Evolutionary conservation across 2,329 filamentous ascomycete species (phyloP).

Genomic region (Trichoderma simmonsii): DNA sequence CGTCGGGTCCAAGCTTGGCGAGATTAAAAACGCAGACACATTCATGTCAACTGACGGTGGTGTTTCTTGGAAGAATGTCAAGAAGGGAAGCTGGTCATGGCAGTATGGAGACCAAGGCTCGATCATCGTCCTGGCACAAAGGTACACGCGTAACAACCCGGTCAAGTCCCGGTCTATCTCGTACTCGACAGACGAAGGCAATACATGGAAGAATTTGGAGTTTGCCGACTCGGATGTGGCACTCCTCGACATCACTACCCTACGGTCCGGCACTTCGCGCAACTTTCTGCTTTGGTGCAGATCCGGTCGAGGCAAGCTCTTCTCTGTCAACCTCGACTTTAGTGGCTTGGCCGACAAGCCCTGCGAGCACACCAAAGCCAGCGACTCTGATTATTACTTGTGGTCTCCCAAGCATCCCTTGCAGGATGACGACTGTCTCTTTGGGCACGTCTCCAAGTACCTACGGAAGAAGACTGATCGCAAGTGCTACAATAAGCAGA

Average conservation of each 20-base stretch:
- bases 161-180: constrained; percentile 66
- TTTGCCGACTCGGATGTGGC: constrained; percentile 71
- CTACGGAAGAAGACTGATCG: constrained; percentile 80
- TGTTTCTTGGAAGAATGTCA: constrained; percentile 78
- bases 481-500: constrained; percentile 77
- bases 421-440: constrained; percentile 77
- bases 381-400: constrained; percentile 69
- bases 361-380: constrained; percentile 66
- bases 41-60: constrained; percentile 93
- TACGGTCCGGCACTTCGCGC: constrained; percentile 82
- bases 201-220: constrained; percentile 70
- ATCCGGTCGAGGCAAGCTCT: constrained; percentile 52
- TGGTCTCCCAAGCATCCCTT: constrained; percentile 86
- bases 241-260: constrained; percentile 78
- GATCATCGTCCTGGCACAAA: constrained; percentile 81
- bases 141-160: constrained; percentile 62
- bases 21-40: constrained; percentile 73
- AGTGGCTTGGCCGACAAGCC: constrained; percentile 69
- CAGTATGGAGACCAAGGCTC: constrained; percentile 95
- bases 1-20: constrained; percentile 68
- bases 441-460: constrained; percentile 86
- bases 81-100: constrained; percentile 88
- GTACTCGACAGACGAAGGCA: constrained; percentile 79
- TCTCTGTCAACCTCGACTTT: constrained; percentile 86
- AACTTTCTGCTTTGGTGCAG: constrained; percentile 91